Evolutionary conservation across 2,329 filamentous ascomycete species (phyloP).

Genomic region (Podosphaera leucotricha): DNA sequence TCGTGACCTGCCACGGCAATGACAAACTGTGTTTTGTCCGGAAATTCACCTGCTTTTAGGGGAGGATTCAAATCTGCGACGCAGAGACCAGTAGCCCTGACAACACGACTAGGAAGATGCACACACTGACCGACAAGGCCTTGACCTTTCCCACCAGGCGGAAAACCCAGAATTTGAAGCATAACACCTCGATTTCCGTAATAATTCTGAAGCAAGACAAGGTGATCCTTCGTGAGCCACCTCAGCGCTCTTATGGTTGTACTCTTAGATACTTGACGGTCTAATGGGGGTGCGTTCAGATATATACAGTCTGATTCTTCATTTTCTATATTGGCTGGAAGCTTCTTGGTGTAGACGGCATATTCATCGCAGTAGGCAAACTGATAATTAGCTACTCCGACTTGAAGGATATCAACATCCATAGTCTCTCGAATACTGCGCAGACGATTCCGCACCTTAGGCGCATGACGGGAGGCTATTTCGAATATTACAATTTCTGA

Average conservation of each 20-base stretch:
- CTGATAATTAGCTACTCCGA: conserved; percentile 36
- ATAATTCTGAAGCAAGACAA: conserved; percentile 33
- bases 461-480: conserved; percentile 27
- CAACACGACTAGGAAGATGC: conserved; percentile 41
- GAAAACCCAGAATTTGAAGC: conserved; percentile 28
- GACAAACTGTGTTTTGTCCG: conserved; percentile 50
- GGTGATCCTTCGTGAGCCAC: conserved; percentile 32
- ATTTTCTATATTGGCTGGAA: conserved; percentile 17
- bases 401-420: conserved; percentile 47
- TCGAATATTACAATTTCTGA: conserved; percentile 66
- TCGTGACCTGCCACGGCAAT: conserved; percentile 64
- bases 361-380: conserved; percentile 60
- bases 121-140: conserved; percentile 28
- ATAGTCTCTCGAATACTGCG: conserved; percentile 33
- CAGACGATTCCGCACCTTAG: conserved; percentile 25
- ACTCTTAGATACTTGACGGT: conserved; percentile 20
- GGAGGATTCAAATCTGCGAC: conserved; percentile 42
- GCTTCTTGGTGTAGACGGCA: conserved; percentile 36
- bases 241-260: conserved; percentile 33
- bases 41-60: conserved; percentile 23
- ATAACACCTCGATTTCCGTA: conserved; percentile 33
- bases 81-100: conserved; percentile 56
- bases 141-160: conserved; percentile 12
- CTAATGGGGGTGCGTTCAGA: conserved; percentile 25
- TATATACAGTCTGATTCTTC: conserved; percentile 29